phyloP scores from a whole-genome alignment of 2,329 filamentous ascomycete species.

The Lecanicillium sp. region DNA sequence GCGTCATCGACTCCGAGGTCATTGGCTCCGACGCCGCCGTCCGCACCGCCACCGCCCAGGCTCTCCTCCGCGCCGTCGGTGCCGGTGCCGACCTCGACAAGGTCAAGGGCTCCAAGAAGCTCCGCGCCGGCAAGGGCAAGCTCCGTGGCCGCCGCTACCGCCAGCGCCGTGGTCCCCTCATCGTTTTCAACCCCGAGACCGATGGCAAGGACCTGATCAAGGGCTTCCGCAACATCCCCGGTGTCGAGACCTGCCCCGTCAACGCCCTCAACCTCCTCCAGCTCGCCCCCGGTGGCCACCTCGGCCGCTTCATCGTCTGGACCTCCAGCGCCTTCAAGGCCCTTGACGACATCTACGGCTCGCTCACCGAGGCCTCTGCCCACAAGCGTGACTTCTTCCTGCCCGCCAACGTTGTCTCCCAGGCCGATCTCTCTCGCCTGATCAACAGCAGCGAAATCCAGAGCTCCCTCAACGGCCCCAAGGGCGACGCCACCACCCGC shows the following conservation, averaged over 20 bases:
- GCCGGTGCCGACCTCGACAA: conserved; percentile 87
- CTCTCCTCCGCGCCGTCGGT: conserved; percentile 84
- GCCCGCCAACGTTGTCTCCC: conserved; percentile 82
- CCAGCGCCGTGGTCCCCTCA: conserved; percentile 94
- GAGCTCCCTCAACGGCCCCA: conserved; percentile 85
- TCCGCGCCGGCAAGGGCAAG: conserved; percentile 98
- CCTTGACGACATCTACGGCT: conserved; percentile 94
- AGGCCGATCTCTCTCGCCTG: conserved; percentile 92
- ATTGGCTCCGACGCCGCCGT: conserved; percentile 72
- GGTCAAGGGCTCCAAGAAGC: conserved; percentile 93
- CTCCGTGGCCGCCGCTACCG: conserved; percentile 91
- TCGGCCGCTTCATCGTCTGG: conserved; percentile 99
- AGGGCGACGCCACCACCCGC: conserved; percentile 86
- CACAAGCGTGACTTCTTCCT: conserved; percentile 99
- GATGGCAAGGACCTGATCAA: conserved; percentile 91
- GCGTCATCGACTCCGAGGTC: conserved; percentile 86
- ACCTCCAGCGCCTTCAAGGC: conserved; percentile 94
- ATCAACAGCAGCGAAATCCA: conserved; percentile 99
- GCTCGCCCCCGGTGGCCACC: conserved; percentile 96
- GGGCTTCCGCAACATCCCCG: conserved; percentile 98
- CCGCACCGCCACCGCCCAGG: conserved; percentile 83
- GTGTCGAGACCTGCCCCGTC: conserved; percentile 93
- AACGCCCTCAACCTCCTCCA: conserved; percentile 96
- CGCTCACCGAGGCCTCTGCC: conserved; percentile 78
- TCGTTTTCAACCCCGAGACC: conserved; percentile 93